A percentile compares a stretch with the other conserved stretches of the same genome.
phyloP scores from a whole-genome alignment of 2,329 filamentous ascomycete species.

The Sporothrix euskadiensis region DNA sequence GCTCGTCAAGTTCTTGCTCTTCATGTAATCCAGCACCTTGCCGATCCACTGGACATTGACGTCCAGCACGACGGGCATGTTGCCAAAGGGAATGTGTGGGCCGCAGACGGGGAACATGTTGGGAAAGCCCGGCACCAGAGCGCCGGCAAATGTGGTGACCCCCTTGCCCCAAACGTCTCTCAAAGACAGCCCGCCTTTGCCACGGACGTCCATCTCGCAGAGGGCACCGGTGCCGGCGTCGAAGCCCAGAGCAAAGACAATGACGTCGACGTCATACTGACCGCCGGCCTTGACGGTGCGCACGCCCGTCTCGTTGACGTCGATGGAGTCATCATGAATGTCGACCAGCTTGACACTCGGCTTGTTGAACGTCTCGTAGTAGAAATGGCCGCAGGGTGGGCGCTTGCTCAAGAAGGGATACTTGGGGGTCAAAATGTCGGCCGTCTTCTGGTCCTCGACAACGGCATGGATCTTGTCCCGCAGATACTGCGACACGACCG shows the following conservation, averaged over 20 bases:
- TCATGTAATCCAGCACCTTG: slow-evolving; percentile 26
- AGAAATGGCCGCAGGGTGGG: slow-evolving; percentile 49
- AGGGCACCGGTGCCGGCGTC: slow-evolving; percentile 41
- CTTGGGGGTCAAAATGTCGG: slow-evolving; percentile 42
- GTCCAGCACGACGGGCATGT: slow-evolving; percentile 28
- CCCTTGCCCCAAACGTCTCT: slow-evolving; percentile 38
- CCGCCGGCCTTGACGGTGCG: slow-evolving; percentile 39
- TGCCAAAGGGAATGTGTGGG: slow-evolving; percentile 28
- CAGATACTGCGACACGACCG: slow-evolving; percentile 37
- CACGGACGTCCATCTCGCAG: slow-evolving; percentile 38
- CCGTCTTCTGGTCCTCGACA: slow-evolving; percentile 41
- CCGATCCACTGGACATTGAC: slow-evolving; percentile 28
- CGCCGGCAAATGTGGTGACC: slow-evolving; percentile 36
- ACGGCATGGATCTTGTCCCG: slow-evolving; percentile 42
- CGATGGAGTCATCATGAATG: slow-evolving; percentile 45
- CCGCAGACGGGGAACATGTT: slow-evolving; percentile 32
- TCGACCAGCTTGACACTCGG: slow-evolving; percentile 51
- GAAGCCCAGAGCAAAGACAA: slow-evolving; percentile 42
- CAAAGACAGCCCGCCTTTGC: slow-evolving; percentile 34
- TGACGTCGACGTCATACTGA: slow-evolving; percentile 43
- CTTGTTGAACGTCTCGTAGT: slow-evolving; percentile 52
- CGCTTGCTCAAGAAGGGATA: slow-evolving; percentile 51
- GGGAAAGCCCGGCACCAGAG: slow-evolving; percentile 30
- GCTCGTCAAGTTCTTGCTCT: not conserved
- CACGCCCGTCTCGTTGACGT: slow-evolving; percentile 46